Evolutionary conservation across 2,329 filamentous ascomycete species (phyloP), one percentile per base, ranked within the genome.

Genomic region (Cytospora leucostoma): DNA sequence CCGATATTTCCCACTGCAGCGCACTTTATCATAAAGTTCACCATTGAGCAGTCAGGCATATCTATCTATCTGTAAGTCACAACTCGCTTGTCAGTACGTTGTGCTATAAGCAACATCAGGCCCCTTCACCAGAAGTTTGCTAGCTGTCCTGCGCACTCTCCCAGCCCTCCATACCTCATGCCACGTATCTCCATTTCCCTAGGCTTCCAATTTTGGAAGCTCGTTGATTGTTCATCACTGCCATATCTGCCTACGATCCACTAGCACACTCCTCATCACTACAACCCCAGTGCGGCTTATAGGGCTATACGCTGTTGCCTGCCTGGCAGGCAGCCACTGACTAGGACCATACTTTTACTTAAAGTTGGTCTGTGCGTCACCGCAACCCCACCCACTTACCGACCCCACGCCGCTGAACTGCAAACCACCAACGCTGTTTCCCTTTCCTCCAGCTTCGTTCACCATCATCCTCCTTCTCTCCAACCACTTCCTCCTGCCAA

Each of bases 351-450:
- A 47, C 27, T 47, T 47, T 10, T 21, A 21, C 8, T n/a, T 47
- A 7, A 47, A n/a, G n/a, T 21, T 47, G n/a, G n/a, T 10, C 44
- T 21, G 38, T 47, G 44, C 10, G 58, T 50, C 58, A 60, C n/a
- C 35, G 38, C 38, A 17, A n/a, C 51, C n/a, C 58, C 38, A 55
- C 58, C 49, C 58, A 32, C 59, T 61, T 55, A 50, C 51, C n/a
- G 33, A 61, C 59, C 59, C 59, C 59, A 61, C 58, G 37, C 35
- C 32, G 35, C 27, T 19, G 38, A 38, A 47, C 58, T 60, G 51
- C 51, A 61, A 60, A 60, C 58, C 51, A 55, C 38, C 58, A 49
- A 61, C 58, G 38, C 13, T 7, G 58, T 33, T 61, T 55, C 59
- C 58, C 44, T 38, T 54, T 21, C 51, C 53, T 38, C n/a, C 7